Evolutionary conservation across 2,329 filamentous ascomycete genomes (phyloP).

Genomic region (Cytospora leucostoma): DNA sequence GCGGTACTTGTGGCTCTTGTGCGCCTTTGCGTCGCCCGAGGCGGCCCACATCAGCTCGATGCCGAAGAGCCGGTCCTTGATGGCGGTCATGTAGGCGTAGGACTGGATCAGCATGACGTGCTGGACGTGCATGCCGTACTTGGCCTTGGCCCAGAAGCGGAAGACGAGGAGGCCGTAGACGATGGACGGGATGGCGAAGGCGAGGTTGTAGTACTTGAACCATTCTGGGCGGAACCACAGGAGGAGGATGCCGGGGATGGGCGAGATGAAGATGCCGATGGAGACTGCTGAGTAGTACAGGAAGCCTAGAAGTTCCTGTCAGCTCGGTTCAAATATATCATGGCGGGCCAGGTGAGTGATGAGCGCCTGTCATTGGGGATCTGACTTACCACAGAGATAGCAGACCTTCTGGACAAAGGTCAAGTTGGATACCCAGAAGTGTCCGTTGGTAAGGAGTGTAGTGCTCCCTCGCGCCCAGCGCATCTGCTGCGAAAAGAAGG

Average conservation of each 20-base stretch:
- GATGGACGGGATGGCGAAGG: constrained; percentile 44
- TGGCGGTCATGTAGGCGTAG: constrained; percentile 46
- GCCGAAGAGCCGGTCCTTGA: constrained; percentile 45
- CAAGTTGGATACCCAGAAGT: constrained; percentile 44
- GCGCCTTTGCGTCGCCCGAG: constrained; percentile 42
- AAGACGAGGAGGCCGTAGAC: constrained; percentile 43
- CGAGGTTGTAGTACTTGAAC: constrained; percentile 48
- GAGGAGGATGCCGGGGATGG: constrained; percentile 43
- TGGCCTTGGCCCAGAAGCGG: constrained; percentile 43
- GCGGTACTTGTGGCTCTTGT: constrained; percentile 45
- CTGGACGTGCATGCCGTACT: constrained; percentile 46
- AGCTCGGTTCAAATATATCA: neutral
- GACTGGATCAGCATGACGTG: constrained; percentile 44
- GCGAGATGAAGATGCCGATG: constrained; percentile 43
- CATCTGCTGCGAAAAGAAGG: constrained; percentile 48
- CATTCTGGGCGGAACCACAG: constrained; percentile 42
- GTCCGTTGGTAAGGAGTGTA: constrained; percentile 43
- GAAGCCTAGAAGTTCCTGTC: constrained; percentile 32
- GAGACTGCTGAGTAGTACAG: constrained; percentile 45
- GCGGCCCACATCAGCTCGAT: constrained; percentile 44
- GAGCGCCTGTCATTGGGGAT: too few species aligned
- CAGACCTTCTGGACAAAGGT: constrained; percentile 44
- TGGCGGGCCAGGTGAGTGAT: too few species aligned
- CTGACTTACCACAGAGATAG: constrained; percentile 41
- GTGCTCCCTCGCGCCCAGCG: constrained; percentile 45